Base-by-base conservation (phyloP, 257 asterid species). In the Ajuga chamaepitys region DNA sequence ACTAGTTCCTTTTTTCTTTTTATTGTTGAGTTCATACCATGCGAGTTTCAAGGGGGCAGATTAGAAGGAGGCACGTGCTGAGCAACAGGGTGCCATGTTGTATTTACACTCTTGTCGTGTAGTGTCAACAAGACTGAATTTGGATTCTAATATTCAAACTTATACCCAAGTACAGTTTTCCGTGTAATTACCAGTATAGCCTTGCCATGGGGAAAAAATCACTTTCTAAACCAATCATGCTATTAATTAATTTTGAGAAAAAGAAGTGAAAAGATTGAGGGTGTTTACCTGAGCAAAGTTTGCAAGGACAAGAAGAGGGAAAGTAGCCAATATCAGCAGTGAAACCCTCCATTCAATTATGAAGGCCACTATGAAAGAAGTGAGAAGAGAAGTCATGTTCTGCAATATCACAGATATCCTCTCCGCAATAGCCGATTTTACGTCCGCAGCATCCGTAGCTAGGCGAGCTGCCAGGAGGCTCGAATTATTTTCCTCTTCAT, bases 341-440 rank as follows among this genome's bases (percentile, higher is more conserved):
- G 99, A 90, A 65, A 94, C 98, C 70, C 96, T 80, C 99, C 99
- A 94, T 80, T 94, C 98, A n/a, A 94, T 87, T 5, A 94, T 74
- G 87, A 94, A 94, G 48, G 98, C 98, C 16, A 90, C 97, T 12
- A 94, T 88, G 83, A 94, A 94, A 0, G 99, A 90, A 61, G 96
- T 94, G 72, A 94, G 95, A 20, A 94, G 98, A 34, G 99, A 90
- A 4, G 98, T 94, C 98, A 94, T 94, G 78, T 94, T 94, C 76
- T 94, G 99, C 59, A 94, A 66, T 69, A 94, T 82, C 68, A 94
- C 99, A 0, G 98, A 94, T 41, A 94, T 94, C 85, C 99, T 83
- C 89, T 94, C 96, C 0, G 99, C 98, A 3, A 94, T 90, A 38
- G 99, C 99, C 0, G 99, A 85, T 78, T 94, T 94, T 17, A 90